Base-by-base conservation (phyloP, 1,139 yeast species). In the Lodderomyces theae region DNA sequence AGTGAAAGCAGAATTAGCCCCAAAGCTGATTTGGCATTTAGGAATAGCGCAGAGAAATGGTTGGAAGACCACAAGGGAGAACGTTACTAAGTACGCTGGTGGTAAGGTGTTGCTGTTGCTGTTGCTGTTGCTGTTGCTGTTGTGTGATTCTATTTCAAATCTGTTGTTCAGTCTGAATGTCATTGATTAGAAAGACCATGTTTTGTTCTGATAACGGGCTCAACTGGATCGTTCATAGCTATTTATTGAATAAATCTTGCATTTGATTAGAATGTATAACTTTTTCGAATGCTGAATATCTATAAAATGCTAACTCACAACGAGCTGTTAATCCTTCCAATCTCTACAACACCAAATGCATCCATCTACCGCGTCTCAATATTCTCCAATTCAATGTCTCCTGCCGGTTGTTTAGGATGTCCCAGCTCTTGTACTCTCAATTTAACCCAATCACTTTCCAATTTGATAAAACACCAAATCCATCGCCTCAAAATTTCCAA, bases 381-480 rank as follows among this genome's bases (percentile, higher is more conserved):
- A 3, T 28, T 18, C 8, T 5, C 10, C 31, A 28, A 28, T 11
- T 28, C 31, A 13, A 28, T 15, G 15, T 16, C 34, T 4, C 8
- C 31, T 6, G 16, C 21, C 23, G 2, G 12, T 15, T 22, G 22
- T 25, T 6, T 25, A 4, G 19, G 5, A 11, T 22, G 34, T 9
- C 13, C 31, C 11, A 9, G 39, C 7, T 33, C 51, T n/a, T 47
- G 25, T 30, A 45, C 44, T n/a, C 12, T 35, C 24, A 64, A 48
- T 54, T 75, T 77, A 44, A 72, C 57, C 62, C 72, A 82, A 58
- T 90, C 97, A 30, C 86, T 77, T 53, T 90, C 97, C 24, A 89
- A 66, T 57, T 94, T 83, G 55, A 90, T 68, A 51, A 87, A 78
- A 39, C 90, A 79, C 98, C 98, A 92, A 44, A 88, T 63, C 80